A percentile compares a stretch with the other conserved stretches of the same genome.
These are phyloP conservation scores for Colletotrichum phormii DNA, from an alignment of 2,329 filamentous ascomycete species.

Conservation along the genomic window DNA sequence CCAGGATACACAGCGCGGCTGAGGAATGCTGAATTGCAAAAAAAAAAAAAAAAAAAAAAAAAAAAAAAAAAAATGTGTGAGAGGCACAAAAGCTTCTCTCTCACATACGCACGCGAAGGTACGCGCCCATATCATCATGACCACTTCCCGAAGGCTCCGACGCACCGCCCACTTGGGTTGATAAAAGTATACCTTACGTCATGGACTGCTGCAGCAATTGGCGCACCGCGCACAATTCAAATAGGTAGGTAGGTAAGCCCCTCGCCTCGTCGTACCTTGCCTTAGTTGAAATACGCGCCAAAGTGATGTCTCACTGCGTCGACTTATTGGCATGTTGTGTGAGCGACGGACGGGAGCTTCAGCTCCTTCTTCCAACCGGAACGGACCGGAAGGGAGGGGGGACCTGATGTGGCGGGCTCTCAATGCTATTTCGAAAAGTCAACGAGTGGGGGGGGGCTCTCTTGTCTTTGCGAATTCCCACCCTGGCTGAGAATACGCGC, in stretches of 20 bases:
- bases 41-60: too few relatives aligned
- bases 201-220: constrained; percentile 16
- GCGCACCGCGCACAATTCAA: not conserved
- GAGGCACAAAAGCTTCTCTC: not conserved
- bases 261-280: not conserved
- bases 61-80: too few relatives aligned
- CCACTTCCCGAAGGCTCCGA: constrained; percentile 14
- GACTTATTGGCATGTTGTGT: not conserved
- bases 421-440: not conserved
- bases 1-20: constrained; percentile 9
- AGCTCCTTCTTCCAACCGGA: not conserved
- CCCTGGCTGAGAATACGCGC: not conserved
- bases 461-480: not conserved
- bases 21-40: constrained; percentile 8
- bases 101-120: not conserved
- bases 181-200: constrained; percentile 24
- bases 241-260: not conserved
- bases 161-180: constrained; percentile 25
- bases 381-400: not conserved
- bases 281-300: constrained; percentile 1
- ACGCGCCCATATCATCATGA: constrained; percentile 6
- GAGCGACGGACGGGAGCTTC: not conserved
- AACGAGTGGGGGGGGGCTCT: not conserved
- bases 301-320: constrained; percentile 10
- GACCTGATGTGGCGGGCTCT: not conserved